Base-by-base conservation (phyloP, 2,329 filamentous ascomycete species). In the Hypoxylon sp. region DNA sequence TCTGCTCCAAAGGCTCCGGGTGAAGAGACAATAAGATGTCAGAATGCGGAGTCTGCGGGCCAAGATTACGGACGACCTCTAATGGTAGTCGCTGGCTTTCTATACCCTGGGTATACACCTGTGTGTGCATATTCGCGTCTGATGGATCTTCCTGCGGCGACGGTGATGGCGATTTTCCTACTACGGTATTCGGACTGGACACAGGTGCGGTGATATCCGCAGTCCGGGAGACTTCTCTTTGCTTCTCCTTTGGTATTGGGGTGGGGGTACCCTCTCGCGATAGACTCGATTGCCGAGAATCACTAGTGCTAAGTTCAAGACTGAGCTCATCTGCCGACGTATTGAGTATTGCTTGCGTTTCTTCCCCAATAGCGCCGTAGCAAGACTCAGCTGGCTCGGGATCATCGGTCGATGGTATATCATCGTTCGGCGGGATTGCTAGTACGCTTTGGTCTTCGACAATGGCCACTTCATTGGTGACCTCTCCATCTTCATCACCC, bases 11-110 rank as follows among this genome's bases (percentile, higher is more conserved):
- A 1, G 82, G 79, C 6, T 81, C 87, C 0, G 89, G 81, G 0
- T 90, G 89, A 0, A 91, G 82, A 0, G 81, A 78, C 10, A 85
- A 74, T 52, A 80, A 74, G 15, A 77, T 80, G 10, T 80, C 76
- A 56, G 79, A 79, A 39, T 79, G 79, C 34, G 79, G 75, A 6
- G 82, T 78, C 64, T 85, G 80, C 13, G 74, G 73, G 0, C 74
- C 75, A 11, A 75, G 68, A 66, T 75, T 53, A 69, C 70, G 69
- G 17, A 75, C 70, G 54, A 70, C 56, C 59, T 71, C 58, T 48
- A 73, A 39, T 66, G 74, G 50, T 69, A 79, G 41, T 69, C 75
- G 58, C 74, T 77, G 59, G 70, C 74, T 74, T 74, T 76, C 73
- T 13, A 71, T 26, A 17, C 67, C 71, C 52, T 76, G 74, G 6